A percentile compares a stretch with the other conserved stretches of the same genome.
Conservation (phyloP, 2,329 filamentous ascomycete genomes). For the Claviceps cyperi region DNA sequence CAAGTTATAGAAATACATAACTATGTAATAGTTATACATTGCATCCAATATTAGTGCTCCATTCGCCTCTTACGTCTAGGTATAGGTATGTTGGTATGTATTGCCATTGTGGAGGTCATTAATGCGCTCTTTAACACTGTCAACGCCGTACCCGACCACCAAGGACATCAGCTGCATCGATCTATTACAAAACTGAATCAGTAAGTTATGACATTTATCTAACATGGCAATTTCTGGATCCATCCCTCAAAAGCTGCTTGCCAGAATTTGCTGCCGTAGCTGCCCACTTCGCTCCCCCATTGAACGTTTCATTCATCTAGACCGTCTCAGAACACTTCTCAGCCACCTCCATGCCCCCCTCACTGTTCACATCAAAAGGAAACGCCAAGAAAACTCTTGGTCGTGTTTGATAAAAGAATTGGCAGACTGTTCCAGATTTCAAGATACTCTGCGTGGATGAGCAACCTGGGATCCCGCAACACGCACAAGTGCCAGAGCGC, state of each 20-base stretch:
- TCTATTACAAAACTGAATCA: neutral
- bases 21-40: neutral
- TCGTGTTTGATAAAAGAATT: neutral
- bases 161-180: neutral
- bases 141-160: neutral
- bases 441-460: neutral
- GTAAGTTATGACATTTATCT: neutral
- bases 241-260: neutral
- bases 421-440: neutral
- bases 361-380: neutral
- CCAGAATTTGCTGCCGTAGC: neutral
- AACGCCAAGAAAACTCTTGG: neutral
- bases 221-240: neutral
- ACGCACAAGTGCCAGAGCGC: neutral
- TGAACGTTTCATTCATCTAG: constrained; percentile 3
- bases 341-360: neutral
- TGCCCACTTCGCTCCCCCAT: constrained; percentile 3
- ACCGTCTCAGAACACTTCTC: neutral
- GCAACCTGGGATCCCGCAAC: neutral
- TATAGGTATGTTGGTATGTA: neutral
- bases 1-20: neutral
- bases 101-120: neutral
- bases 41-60: constrained; percentile 3
- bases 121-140: neutral
- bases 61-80: neutral